Conservation (phyloP, 257 asterid genomes). For the Capsicum chinense region DNA sequence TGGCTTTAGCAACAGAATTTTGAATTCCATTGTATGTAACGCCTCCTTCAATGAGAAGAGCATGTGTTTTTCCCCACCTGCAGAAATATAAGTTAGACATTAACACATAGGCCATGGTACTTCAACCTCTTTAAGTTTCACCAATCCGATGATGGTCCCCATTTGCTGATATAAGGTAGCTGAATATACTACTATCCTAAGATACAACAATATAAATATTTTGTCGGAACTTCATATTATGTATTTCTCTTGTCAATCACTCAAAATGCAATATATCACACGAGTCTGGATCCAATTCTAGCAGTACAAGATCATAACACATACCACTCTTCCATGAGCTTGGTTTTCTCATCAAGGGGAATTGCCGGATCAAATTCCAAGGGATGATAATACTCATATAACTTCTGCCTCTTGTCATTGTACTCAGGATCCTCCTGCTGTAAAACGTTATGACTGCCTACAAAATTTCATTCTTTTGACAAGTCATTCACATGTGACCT, state of each 20-base stretch:
- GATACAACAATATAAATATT: neutral
- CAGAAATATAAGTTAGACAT: slow-evolving; percentile 36
- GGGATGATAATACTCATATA: slow-evolving; percentile 84
- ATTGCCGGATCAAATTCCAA: slow-evolving; percentile 78
- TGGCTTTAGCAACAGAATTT: slow-evolving; percentile 74
- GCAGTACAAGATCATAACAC: slow-evolving; percentile 33
- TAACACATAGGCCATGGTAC: neutral
- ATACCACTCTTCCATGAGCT: slow-evolving; percentile 97
- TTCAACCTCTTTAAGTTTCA: slow-evolving; percentile 8
- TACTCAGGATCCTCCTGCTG: slow-evolving; percentile 80
- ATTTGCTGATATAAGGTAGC: neutral
- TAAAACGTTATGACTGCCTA: slow-evolving; percentile 83
- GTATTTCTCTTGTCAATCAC: slow-evolving; percentile 3
- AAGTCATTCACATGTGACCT: slow-evolving; percentile 34
- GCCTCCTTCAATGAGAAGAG: slow-evolving; percentile 91
- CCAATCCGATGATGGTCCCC: neutral
- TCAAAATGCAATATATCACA: slow-evolving; percentile 19
- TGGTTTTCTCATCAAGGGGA: slow-evolving; percentile 82
- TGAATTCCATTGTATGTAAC: slow-evolving; percentile 64
- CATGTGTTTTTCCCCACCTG: slow-evolving; percentile 96
- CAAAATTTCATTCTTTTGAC: slow-evolving; percentile 40
- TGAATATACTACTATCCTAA: neutral
- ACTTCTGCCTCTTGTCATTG: slow-evolving; percentile 76
- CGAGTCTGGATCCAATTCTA: neutral
- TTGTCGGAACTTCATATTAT: neutral